Conservation (phyloP, 805 yeast species). For the Barnettozyma californica region DNA sequence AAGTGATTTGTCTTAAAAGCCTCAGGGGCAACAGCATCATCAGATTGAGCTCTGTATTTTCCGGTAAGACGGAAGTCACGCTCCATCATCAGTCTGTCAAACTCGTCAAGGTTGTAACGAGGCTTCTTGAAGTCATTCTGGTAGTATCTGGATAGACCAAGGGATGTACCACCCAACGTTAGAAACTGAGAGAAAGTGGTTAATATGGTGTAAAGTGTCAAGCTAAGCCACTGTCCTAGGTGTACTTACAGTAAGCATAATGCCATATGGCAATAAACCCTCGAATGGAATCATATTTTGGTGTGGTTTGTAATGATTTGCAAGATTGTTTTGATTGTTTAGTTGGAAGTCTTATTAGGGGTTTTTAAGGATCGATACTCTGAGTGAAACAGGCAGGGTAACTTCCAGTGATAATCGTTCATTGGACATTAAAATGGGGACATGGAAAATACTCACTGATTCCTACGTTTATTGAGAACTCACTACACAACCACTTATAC, state of each 20-base stretch:
- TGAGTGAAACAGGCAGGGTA: not conserved
- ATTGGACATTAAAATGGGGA: no score
- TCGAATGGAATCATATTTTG: slow-evolving; percentile 61
- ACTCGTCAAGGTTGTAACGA: slow-evolving; percentile 47
- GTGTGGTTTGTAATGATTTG: not conserved
- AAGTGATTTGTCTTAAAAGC: slow-evolving; percentile 67
- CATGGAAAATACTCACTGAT: no score
- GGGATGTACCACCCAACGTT: slow-evolving; percentile 50
- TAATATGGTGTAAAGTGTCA: not conserved
- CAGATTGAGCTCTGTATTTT: slow-evolving; percentile 59
- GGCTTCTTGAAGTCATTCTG: slow-evolving; percentile 49
- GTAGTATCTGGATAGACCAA: slow-evolving; percentile 35
- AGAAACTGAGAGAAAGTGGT: slow-evolving; percentile 30
- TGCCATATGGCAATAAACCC: slow-evolving; percentile 57
- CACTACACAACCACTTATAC: not conserved
- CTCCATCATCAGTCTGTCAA: slow-evolving; percentile 51
- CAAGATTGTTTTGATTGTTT: not conserved
- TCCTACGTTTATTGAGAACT: no score
- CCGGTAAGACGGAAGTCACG: slow-evolving; percentile 80
- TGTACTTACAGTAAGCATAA: slow-evolving; percentile 40
- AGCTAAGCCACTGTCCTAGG: not conserved
- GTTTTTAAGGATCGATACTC: not conserved
- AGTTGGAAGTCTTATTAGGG: not conserved
- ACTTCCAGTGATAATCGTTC: no score
- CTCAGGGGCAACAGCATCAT: slow-evolving; percentile 67